A percentile compares a stretch with the other conserved stretches of the same genome.
Conservation (phyloP, 805 yeast species). For the Huiozyma sinensis region DNA sequence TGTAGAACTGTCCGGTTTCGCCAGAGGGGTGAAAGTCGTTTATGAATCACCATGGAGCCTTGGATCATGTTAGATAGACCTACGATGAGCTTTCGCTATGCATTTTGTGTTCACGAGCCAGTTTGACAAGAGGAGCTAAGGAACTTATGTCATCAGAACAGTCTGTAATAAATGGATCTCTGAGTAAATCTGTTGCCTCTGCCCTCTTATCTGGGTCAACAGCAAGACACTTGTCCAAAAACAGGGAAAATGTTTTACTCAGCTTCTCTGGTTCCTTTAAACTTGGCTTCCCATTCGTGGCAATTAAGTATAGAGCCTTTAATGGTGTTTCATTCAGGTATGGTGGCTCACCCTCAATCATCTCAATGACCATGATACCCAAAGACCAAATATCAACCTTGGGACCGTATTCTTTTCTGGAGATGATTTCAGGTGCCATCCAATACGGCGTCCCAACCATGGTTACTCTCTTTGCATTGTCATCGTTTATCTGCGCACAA, state of each 20-base stretch:
- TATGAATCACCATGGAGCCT: no score
- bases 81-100: neutral
- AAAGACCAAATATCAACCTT: constrained; percentile 97
- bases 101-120: constrained; percentile 3
- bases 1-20: no score
- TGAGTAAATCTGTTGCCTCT: constrained; percentile 60
- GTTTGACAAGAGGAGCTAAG: constrained; percentile 57
- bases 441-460: constrained; percentile 99
- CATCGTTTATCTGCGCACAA: constrained; percentile 85
- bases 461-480: constrained; percentile 81
- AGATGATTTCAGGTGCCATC: constrained; percentile 99
- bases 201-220: constrained; percentile 79
- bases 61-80: no score
- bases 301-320: constrained; percentile 86
- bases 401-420: constrained; percentile 89
- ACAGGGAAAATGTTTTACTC: constrained; percentile 52
- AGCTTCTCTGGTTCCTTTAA: constrained; percentile 80
- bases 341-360: constrained; percentile 99
- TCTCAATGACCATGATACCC: constrained; percentile 96
- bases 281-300: constrained; percentile 93
- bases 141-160: constrained; percentile 48
- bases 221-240: constrained; percentile 67
- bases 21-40: no score
- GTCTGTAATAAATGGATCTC: constrained; percentile 51
- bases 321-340: constrained; percentile 92